A percentile compares a stretch with the other conserved stretches of the same genome.
phyloP scores from a whole-genome alignment of 1,284 basidiomycete genomes.

The Mycosarcoma mackinlayi region DNA sequence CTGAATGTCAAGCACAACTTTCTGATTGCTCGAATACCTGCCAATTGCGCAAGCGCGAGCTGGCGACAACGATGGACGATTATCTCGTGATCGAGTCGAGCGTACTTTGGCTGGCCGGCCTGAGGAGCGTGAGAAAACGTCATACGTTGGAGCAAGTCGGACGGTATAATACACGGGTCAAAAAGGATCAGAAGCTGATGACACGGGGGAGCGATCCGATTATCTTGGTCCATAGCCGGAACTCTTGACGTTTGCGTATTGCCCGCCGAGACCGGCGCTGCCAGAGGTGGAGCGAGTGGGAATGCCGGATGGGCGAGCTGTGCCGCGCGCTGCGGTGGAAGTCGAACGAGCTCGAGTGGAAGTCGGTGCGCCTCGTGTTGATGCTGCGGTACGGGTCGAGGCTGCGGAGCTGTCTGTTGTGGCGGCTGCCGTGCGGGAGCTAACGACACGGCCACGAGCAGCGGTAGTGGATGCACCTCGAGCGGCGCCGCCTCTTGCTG shows the following conservation, averaged over 20 bases:
- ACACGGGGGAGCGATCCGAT: no score
- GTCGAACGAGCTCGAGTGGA: constrained; percentile 24
- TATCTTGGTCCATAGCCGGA: constrained; percentile 50
- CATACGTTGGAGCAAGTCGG: constrained; percentile 9
- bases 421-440: constrained; percentile 6
- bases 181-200: neutral
- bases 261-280: constrained; percentile 49
- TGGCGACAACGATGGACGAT: no score
- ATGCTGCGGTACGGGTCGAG: constrained; percentile 5
- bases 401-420: constrained; percentile 5
- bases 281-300: constrained; percentile 34
- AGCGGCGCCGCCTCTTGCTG: constrained; percentile 16
- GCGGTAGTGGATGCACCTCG: constrained; percentile 21
- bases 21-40: no score
- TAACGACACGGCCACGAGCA: constrained; percentile 19
- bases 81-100: no score
- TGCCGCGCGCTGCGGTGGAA: constrained; percentile 12
- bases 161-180: neutral
- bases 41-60: no score
- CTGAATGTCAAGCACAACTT: no score
- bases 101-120: no score
- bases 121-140: no score
- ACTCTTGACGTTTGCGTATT: constrained; percentile 55
- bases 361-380: constrained; percentile 12
- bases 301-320: constrained; percentile 30